Percentiles rank a stretch among this genome's conserved stretches.
Conservation (phyloP, 2,329 filamentous ascomycete species). For the Cladosporium phlei region DNA sequence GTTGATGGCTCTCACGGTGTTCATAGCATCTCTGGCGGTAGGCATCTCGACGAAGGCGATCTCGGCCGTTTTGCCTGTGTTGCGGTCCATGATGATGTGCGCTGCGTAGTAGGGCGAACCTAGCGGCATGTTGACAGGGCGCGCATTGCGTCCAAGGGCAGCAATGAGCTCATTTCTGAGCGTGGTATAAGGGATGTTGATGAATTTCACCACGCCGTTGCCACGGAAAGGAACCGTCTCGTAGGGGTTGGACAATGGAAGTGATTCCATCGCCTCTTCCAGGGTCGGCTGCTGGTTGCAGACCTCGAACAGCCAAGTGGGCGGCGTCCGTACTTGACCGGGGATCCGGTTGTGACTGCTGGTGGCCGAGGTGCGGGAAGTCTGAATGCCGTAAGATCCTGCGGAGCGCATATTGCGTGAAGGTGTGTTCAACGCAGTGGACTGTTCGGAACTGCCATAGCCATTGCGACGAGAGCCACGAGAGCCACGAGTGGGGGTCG, state of each 20-base stretch:
- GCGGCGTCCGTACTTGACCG: too few relatives aligned
- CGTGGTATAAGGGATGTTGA: conserved; percentile 46
- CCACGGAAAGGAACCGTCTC: neutral
- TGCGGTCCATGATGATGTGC: conserved; percentile 56
- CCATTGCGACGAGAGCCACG: too few relatives aligned
- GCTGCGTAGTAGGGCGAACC: conserved; percentile 40
- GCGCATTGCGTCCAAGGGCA: conserved; percentile 42
- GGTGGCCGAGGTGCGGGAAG: too few relatives aligned
- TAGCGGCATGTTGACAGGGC: conserved; percentile 31
- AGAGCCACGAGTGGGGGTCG: too few relatives aligned
- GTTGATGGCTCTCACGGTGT: conserved; percentile 33
- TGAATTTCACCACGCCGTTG: conserved; percentile 33
- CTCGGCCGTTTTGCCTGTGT: conserved; percentile 54
- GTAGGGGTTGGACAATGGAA: neutral
- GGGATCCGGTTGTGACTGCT: too few relatives aligned
- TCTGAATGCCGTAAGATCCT: too few relatives aligned
- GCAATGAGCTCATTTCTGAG: conserved; percentile 46
- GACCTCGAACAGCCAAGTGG: too few relatives aligned
- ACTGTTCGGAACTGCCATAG: too few relatives aligned
- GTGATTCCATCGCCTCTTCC: neutral
- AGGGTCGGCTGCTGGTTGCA: conserved; percentile 9
- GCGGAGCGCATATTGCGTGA: too few relatives aligned
- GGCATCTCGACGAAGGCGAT: conserved; percentile 49
- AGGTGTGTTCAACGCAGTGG: too few relatives aligned
- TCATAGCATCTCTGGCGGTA: conserved; percentile 35